Evolutionary conservation across 1,284 basidiomycete genomes (phyloP).

Genomic region (Pterula multifida): DNA sequence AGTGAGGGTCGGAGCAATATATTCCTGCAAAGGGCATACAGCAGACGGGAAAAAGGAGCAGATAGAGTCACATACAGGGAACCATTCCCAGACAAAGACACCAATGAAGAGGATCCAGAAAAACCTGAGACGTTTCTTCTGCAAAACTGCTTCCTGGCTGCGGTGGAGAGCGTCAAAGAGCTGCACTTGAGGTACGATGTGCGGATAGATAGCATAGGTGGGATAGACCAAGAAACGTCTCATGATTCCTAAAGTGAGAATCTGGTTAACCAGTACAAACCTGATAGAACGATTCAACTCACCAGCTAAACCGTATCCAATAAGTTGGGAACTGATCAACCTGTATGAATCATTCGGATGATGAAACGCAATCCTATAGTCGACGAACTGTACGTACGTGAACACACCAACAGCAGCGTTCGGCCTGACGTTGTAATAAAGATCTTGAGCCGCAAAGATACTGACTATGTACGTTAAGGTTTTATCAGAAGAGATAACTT

Average conservation of each 20-base stretch:
- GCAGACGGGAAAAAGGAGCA: slow-evolving; percentile 14
- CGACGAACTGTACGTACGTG: no score
- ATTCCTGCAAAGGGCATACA: slow-evolving; percentile 28
- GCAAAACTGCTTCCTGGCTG: slow-evolving; percentile 31
- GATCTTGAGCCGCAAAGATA: slow-evolving; percentile 25
- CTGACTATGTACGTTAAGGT: no score
- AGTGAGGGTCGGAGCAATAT: slow-evolving; percentile 29
- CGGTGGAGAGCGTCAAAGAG: slow-evolving; percentile 37
- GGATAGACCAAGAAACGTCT: slow-evolving; percentile 10
- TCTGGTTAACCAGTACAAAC: no score
- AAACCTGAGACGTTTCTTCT: slow-evolving; percentile 41
- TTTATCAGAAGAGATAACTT: no score
- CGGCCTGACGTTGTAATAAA: slow-evolving; percentile 24
- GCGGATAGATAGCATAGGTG: slow-evolving; percentile 14
- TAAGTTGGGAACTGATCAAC: no score
- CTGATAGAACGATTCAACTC: no score
- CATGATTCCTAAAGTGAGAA: slow-evolving; percentile 8
- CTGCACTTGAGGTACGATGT: slow-evolving; percentile 22
- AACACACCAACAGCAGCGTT: slow-evolving; percentile 27
- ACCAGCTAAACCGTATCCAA: slow-evolving; percentile 27
- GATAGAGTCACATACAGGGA: slow-evolving; percentile 24
- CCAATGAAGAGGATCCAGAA: slow-evolving; percentile 44
- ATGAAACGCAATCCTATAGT: no score
- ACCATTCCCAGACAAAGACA: slow-evolving; percentile 29
- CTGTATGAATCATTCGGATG: no score